These are phyloP conservation scores for Fusarium annulatum DNA, from an alignment of 2,329 filamentous ascomycete genomes.

Conservation along the genomic window DNA sequence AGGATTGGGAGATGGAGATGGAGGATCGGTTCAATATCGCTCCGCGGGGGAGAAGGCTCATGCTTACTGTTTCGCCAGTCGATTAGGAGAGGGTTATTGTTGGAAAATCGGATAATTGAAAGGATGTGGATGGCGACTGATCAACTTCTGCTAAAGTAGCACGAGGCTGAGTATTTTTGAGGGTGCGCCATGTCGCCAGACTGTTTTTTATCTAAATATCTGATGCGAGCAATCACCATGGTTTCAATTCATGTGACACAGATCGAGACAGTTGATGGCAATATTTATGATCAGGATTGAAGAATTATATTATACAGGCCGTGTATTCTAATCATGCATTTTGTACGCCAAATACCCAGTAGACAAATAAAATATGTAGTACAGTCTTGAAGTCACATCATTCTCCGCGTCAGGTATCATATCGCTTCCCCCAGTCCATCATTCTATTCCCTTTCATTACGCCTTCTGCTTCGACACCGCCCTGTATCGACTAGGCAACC, in stretches of 20 bases:
- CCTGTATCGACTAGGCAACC: slow-evolving; percentile 25
- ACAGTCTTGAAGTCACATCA: background rate
- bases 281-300: background rate
- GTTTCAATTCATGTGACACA: background rate
- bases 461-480: slow-evolving; percentile 15
- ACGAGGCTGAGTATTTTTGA: background rate
- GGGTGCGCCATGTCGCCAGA: background rate
- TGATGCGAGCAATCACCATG: background rate
- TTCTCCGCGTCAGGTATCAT: background rate
- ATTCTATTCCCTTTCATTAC: background rate
- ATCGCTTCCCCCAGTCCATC: background rate
- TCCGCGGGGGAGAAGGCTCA: background rate
- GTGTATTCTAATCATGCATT: background rate
- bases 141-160: too few species aligned
- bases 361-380: background rate
- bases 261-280: background rate
- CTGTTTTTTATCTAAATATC: background rate
- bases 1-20: background rate
- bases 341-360: background rate
- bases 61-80: background rate
- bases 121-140: accelerated
- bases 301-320: background rate
- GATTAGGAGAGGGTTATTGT: background rate
- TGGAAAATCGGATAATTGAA: accelerated
- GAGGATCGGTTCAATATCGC: background rate